Evolutionary conservation across 441 rosid species (phyloP).

Genomic region (Hypseocharis bilobata): DNA sequence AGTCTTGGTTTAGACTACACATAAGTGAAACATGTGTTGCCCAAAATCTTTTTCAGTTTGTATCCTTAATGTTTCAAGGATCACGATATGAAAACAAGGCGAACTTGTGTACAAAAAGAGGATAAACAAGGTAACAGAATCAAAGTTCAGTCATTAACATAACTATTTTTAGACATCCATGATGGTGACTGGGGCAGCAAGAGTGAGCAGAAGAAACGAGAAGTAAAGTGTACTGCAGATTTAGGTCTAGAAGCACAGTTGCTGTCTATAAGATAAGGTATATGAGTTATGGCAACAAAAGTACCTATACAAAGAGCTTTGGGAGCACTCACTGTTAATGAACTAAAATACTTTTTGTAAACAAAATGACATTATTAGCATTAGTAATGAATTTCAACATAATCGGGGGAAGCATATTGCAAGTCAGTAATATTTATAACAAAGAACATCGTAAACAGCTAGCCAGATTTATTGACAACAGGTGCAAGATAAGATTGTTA

Average conservation of each 20-base stretch:
- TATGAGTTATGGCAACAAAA: neutral
- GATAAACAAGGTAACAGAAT: neutral
- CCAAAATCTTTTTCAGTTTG: neutral
- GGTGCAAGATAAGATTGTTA: neutral
- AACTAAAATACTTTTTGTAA: neutral
- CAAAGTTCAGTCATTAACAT: neutral
- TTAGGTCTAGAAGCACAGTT: neutral
- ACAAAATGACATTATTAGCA: neutral
- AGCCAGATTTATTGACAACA: no score
- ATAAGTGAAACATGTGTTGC: neutral
- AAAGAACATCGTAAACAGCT: no score
- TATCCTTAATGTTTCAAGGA: neutral
- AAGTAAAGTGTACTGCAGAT: neutral
- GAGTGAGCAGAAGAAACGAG: neutral
- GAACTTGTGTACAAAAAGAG: neutral
- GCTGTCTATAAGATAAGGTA: neutral
- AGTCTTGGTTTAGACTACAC: neutral
- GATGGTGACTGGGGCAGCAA: neutral
- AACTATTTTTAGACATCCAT: neutral
- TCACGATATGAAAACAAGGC: neutral
- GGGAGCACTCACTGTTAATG: neutral
- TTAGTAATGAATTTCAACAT: neutral
- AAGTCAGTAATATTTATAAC: no score
- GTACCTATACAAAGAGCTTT: neutral
- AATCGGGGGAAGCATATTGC: neutral